Evolutionary conservation across 1,139 yeast species (phyloP).

Genomic region (Suhomyces terraborum): DNA sequence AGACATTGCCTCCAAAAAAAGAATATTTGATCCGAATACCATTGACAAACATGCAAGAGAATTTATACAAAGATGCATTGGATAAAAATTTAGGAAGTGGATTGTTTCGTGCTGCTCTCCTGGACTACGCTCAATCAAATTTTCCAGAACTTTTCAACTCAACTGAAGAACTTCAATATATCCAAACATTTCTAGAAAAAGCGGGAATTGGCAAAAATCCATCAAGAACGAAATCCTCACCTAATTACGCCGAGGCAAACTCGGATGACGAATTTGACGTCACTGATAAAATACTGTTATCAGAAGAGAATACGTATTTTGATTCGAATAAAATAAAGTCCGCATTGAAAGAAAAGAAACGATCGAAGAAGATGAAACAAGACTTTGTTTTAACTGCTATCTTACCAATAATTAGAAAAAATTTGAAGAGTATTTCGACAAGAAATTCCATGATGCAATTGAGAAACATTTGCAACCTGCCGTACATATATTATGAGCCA

Average conservation of each 20-base stretch:
- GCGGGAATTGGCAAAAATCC: background rate
- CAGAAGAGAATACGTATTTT: background rate
- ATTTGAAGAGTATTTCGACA: constrained; percentile 36
- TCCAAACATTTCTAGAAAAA: constrained; percentile 41
- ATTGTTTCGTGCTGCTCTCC: constrained; percentile 46
- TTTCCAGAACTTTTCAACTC: constrained; percentile 23
- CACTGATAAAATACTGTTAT: constrained; percentile 4
- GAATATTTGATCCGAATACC: constrained; percentile 82
- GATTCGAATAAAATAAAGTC: background rate
- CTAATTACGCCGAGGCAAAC: constrained; percentile 27
- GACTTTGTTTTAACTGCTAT: constrained; percentile 21
- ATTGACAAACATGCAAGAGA: constrained; percentile 61
- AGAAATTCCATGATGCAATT: constrained; percentile 79
- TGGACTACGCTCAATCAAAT: constrained; percentile 46
- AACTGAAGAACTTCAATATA: constrained; percentile 25
- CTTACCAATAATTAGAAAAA: constrained; percentile 22
- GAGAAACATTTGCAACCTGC: constrained; percentile 81
- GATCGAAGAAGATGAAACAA: constrained; percentile 18
- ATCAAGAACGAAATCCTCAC: background rate
- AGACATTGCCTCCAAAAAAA: constrained; percentile 77
- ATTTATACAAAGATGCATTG: constrained; percentile 63
- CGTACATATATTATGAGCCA: constrained; percentile 81
- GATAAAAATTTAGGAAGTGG: constrained; percentile 44
- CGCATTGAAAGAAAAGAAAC: constrained; percentile 5
- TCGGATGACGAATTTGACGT: constrained; percentile 31